phyloP scores from a whole-genome alignment of 2,329 filamentous ascomycete genomes.

The Pyricularia grisea region DNA sequence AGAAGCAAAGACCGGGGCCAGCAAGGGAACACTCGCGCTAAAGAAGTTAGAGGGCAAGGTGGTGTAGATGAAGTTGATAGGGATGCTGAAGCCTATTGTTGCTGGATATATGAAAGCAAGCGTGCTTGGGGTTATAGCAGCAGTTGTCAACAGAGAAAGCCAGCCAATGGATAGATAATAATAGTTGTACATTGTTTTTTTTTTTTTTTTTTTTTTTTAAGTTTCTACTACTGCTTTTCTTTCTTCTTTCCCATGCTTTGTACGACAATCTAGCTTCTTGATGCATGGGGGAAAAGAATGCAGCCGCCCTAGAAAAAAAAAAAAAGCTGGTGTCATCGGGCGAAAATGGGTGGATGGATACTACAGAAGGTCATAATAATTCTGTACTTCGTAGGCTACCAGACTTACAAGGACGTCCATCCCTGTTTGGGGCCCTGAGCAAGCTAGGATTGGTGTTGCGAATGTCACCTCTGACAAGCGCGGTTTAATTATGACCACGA shows the following conservation, averaged over 20 bases:
- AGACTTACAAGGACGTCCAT: not conserved
- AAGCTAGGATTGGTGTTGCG: not conserved
- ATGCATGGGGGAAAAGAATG: not conserved
- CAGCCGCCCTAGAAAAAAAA: not conserved
- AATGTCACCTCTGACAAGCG: conserved; percentile 2
- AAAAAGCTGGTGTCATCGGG: not conserved
- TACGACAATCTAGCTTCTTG: not conserved
- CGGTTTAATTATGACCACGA: conserved; percentile 1
- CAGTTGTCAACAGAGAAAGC: not conserved
- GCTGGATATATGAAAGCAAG: not conserved
- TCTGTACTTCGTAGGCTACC: not conserved
- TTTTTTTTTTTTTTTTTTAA: not conserved
- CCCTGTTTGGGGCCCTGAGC: not conserved
- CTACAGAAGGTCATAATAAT: not conserved
- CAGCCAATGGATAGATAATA: not conserved
- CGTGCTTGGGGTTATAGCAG: not conserved
- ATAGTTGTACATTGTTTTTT: not conserved
- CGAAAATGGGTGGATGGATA: not conserved
- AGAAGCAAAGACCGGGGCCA: not conserved
- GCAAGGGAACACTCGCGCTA: not conserved
- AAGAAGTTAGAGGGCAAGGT: not conserved
- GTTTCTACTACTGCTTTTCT: not conserved
- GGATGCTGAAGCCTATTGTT: not conserved
- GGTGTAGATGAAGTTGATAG: not conserved
- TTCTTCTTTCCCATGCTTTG: not conserved